phyloP scores from a whole-genome alignment of 129 eudicot species.

The Centrapalus pauciflorus region DNA sequence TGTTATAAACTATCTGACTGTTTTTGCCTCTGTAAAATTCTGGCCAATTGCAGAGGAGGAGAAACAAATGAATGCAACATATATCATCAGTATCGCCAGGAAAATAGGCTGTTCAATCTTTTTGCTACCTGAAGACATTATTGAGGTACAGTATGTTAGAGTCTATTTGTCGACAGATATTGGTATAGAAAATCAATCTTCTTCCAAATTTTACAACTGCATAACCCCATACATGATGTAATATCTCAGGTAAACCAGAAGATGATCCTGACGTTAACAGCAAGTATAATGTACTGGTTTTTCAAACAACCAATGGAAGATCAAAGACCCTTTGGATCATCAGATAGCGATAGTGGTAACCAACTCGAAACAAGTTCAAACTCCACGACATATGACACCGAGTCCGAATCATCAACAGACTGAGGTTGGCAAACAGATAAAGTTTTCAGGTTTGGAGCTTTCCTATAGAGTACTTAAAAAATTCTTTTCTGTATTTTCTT shows the following conservation, averaged over 20 bases:
- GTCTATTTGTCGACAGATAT: not conserved
- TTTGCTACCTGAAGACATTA: slow-evolving; percentile 94
- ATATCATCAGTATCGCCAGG: slow-evolving; percentile 90
- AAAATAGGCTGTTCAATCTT: slow-evolving; percentile 95
- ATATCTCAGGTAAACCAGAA: slow-evolving; percentile 81
- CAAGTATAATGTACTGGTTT: slow-evolving; percentile 92
- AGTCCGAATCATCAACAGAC: slow-evolving; percentile 80
- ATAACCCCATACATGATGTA: not conserved
- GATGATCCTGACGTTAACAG: slow-evolving; percentile 84
- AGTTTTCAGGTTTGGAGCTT: slow-evolving; percentile 16
- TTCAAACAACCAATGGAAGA: slow-evolving; percentile 74
- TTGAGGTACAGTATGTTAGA: slow-evolving; percentile 47
- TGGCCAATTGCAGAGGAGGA: slow-evolving; percentile 90
- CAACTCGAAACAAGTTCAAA: slow-evolving; percentile 61
- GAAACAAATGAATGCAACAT: slow-evolving; percentile 98
- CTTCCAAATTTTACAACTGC: no score
- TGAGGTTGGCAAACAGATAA: slow-evolving; percentile 24
- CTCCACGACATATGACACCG: slow-evolving; percentile 74
- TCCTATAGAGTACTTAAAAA: slow-evolving; percentile 26
- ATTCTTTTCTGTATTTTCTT: slow-evolving; percentile 24
- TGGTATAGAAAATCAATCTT: no score
- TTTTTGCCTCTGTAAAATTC: not conserved
- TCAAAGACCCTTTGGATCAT: slow-evolving; percentile 50
- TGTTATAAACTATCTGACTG: not conserved
- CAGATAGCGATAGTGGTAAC: slow-evolving; percentile 85